Evolutionary conservation across 306 rosid genomes (phyloP).

Genomic region (Cercis canadensis): DNA sequence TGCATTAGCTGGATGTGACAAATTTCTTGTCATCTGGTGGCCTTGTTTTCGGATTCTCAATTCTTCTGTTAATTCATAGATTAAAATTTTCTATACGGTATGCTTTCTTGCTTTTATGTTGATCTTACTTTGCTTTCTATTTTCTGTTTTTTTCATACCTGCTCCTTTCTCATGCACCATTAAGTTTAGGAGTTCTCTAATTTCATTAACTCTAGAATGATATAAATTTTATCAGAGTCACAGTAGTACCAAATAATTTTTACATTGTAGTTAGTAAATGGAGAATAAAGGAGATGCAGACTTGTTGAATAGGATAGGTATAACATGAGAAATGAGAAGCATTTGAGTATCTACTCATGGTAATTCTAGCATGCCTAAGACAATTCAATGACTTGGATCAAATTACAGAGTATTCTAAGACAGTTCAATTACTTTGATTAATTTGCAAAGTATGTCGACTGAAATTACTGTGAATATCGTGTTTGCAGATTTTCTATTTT

Average conservation of each 20-base stretch:
- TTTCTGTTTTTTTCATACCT: not conserved
- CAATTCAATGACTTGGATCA: not conserved
- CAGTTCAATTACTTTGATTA: slow-evolving; percentile 21
- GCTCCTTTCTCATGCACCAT: not conserved
- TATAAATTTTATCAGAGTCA: not conserved
- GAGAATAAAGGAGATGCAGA: too few relatives aligned
- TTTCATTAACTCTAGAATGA: slow-evolving; percentile 19
- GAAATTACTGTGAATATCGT: slow-evolving; percentile 12
- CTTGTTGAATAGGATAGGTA: too few relatives aligned
- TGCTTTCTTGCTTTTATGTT: slow-evolving; percentile 22
- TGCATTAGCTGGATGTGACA: slow-evolving; percentile 53
- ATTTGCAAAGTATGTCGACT: slow-evolving; percentile 13
- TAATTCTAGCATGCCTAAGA: too few relatives aligned
- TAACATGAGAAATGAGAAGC: not conserved
- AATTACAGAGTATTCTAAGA: not conserved
- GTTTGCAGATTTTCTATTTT: slow-evolving; percentile 1
- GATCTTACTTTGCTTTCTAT: not conserved
- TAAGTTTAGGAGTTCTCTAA: not conserved
- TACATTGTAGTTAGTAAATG: not conserved
- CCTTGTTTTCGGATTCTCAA: slow-evolving; percentile 38
- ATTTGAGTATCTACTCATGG: slow-evolving; percentile 1
- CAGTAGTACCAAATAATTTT: not conserved
- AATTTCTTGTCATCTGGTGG: slow-evolving; percentile 33
- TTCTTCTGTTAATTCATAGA: slow-evolving; percentile 41
- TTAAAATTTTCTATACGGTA: slow-evolving; percentile 55